A percentile compares a stretch with the other conserved stretches of the same genome.
Conservation (phyloP, 192 early-diverging fungal species). For the Coemansia sp. region DNA sequence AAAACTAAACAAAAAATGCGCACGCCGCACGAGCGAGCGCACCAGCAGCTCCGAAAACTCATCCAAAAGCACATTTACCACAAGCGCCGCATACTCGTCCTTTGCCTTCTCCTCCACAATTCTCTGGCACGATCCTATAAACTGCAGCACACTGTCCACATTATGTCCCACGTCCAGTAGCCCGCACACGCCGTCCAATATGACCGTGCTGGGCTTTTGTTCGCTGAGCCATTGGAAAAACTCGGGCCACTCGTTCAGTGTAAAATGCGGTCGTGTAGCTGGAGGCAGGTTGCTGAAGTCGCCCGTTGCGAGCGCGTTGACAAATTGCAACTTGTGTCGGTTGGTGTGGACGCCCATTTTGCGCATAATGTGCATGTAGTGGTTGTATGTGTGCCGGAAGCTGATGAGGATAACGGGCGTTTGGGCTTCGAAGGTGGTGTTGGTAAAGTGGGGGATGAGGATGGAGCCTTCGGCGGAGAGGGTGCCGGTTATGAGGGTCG, state of each 20-base stretch:
- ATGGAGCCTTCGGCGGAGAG: constrained; percentile 15
- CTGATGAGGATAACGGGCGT: constrained; percentile 16
- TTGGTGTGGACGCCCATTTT: constrained; percentile 36
- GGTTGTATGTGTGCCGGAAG: constrained; percentile 35
- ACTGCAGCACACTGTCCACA: background rate
- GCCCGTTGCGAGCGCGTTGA: constrained; percentile 16
- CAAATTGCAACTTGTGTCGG: constrained; percentile 20
- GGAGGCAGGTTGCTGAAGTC: constrained; percentile 9
- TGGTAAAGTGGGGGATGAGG: constrained; percentile 29
- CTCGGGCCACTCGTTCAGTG: constrained; percentile 18
- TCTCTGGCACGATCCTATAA: constrained; percentile 21
- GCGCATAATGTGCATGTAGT: constrained; percentile 49
- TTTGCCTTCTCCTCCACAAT: constrained; percentile 15
- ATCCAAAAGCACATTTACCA: constrained; percentile 29
- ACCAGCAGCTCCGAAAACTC: constrained; percentile 24
- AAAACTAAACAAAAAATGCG: constrained; percentile 35
- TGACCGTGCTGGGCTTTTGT: constrained; percentile 10
- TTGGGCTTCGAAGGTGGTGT: background rate
- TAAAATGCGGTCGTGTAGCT: constrained; percentile 27
- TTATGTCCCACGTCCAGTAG: constrained; percentile 23
- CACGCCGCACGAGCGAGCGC: constrained; percentile 14
- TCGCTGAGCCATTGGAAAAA: constrained; percentile 22
- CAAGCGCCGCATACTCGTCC: constrained; percentile 6
- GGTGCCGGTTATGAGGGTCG: constrained; percentile 15
- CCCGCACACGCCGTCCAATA: constrained; percentile 35